Conservation (phyloP, 1,284 basidiomycete species). For the Exsudoporus floridanus region DNA sequence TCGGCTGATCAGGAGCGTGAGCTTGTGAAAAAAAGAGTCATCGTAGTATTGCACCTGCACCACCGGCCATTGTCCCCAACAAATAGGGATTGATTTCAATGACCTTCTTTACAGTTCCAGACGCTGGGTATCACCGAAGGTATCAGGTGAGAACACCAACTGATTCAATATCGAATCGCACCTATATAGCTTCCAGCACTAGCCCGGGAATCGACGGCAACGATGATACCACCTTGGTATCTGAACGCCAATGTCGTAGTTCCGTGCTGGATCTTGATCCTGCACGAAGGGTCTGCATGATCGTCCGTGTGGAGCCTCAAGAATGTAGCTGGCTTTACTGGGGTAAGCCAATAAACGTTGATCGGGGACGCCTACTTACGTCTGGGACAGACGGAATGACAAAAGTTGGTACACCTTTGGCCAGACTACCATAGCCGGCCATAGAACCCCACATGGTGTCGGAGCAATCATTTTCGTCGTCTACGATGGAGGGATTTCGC, state of each 20-base stretch:
- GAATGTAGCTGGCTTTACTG: conserved; percentile 79
- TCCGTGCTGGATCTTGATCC: conserved; percentile 98
- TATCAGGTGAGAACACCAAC: conserved; percentile 3
- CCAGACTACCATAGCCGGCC: conserved; percentile 74
- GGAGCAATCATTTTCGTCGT: conserved; percentile 62
- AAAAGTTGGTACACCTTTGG: conserved; percentile 69
- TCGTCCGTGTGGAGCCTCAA: conserved; percentile 90
- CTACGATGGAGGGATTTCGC: conserved; percentile 48
- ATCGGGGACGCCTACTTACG: conserved; percentile 47
- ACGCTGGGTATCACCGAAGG: conserved; percentile 52
- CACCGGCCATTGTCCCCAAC: conserved; percentile 98
- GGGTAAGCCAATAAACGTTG: conserved; percentile 14
- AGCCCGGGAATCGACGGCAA: conserved; percentile 96
- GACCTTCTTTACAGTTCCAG: conserved; percentile 96
- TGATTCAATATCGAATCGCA: conserved; percentile 37
- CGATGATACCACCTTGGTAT: conserved; percentile 95
- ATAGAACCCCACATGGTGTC: conserved; percentile 77
- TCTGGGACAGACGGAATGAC: conserved; percentile 69
- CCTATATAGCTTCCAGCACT: conserved; percentile 98
- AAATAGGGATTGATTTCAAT: conserved; percentile 99
- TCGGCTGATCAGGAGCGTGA: conserved; percentile 56
- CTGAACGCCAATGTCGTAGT: conserved; percentile 98
- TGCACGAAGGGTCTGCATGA: conserved; percentile 87
- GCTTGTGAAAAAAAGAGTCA: conserved; percentile 8
- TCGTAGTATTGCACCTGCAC: conserved; percentile 68